phyloP scores from a whole-genome alignment of 2,329 filamentous ascomycete genomes.

The Plectosphaerella cucumerina region DNA sequence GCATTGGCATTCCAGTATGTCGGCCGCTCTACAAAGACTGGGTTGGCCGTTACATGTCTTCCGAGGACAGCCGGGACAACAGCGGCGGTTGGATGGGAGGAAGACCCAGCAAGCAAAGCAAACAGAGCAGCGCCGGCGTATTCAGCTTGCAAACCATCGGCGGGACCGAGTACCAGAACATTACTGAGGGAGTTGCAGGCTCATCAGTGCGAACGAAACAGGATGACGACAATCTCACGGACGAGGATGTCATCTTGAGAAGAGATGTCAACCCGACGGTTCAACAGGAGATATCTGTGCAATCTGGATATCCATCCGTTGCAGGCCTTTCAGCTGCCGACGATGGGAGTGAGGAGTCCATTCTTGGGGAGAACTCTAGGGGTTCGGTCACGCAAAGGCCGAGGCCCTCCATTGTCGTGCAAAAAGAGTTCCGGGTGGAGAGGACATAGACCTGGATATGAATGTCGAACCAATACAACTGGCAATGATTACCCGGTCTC shows the following conservation, averaged over 20 bases:
- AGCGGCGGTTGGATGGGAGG: not conserved
- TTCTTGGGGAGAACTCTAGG: not conserved
- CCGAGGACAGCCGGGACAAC: not conserved
- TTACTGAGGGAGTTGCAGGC: not conserved
- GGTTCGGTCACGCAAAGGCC: not conserved
- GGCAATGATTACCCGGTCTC: no score
- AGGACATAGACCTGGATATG: no score
- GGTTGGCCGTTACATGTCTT: not conserved
- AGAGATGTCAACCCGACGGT: not conserved
- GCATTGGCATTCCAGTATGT: conserved; percentile 33
- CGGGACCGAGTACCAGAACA: conserved; percentile 7
- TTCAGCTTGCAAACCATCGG: conserved; percentile 9
- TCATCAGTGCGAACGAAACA: not conserved
- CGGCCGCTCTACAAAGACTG: conserved; percentile 27
- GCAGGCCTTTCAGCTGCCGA: not conserved
- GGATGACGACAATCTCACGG: not conserved
- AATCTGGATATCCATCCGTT: not conserved
- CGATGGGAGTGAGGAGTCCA: not conserved
- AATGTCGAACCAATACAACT: no score
- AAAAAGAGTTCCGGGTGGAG: not conserved
- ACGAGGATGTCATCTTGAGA: not conserved
- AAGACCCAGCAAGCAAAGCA: not conserved
- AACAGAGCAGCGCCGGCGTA: not conserved
- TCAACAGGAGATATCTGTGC: not conserved
- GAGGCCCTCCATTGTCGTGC: not conserved